These are phyloP conservation scores for Alternaria consortialis DNA, from an alignment of 2,329 filamentous ascomycete species.

Conservation along the genomic window DNA sequence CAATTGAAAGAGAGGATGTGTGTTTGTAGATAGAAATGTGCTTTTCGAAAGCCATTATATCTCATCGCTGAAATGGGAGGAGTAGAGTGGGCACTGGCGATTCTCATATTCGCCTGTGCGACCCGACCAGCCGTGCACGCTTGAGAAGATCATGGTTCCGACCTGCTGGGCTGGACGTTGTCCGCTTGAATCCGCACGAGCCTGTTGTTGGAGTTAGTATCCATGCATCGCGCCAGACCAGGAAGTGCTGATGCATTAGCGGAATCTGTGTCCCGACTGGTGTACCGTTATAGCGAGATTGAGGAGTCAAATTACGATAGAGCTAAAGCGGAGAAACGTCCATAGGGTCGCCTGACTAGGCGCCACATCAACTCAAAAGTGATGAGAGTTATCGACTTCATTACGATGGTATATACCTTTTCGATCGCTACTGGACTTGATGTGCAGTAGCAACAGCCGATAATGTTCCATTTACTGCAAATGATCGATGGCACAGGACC, in stretches of 20 bases:
- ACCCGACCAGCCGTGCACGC: background rate
- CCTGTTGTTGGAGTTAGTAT: background rate
- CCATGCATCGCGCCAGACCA: background rate
- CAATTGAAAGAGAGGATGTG: background rate
- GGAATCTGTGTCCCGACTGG: constrained; percentile 4
- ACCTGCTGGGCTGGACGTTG: background rate
- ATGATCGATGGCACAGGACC: background rate
- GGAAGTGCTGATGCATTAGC: constrained; percentile 1
- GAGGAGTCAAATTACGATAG: background rate
- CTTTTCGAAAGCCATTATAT: constrained; percentile 11
- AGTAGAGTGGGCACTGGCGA: constrained; percentile 4
- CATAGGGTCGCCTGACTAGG: constrained; percentile 5
- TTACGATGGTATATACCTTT: background rate
- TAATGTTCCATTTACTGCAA: too few relatives aligned
- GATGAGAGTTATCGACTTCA: background rate
- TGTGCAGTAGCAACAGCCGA: background rate
- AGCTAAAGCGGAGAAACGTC: constrained; percentile 1
- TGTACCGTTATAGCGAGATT: constrained; percentile 5
- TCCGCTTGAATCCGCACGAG: background rate
- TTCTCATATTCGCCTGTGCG: constrained; percentile 8
- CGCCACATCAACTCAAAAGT: background rate
- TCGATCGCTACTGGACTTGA: background rate
- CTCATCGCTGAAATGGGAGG: constrained; percentile 2
- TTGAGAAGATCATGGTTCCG: constrained; percentile 3
- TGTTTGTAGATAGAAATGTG: background rate